Evolutionary conservation across 805 yeast genomes (phyloP), one percentile per base, ranked within the genome.

Genomic region (Geotrichum ghanense): DNA sequence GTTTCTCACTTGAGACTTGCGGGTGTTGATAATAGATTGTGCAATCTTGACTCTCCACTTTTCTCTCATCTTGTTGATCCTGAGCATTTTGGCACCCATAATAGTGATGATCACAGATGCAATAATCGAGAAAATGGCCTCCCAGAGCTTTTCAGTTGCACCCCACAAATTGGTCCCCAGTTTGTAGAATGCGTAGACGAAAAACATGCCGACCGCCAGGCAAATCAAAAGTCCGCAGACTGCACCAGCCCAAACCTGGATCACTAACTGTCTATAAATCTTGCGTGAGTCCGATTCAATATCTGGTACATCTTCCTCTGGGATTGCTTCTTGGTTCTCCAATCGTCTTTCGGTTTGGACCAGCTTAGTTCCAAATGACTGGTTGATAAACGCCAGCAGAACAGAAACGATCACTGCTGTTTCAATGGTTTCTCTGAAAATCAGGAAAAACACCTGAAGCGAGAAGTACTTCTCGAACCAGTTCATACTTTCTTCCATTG

Each of bases 151-250:
- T 61, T 88, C 97, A 37, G 95, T 82, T 50, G 78, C 67, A 5
- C 89, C 76, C 96, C 96, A 88, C 45, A 85, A 66, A 64, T 88
- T 94, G 22, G 80, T 77, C 14, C 95, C 95, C 25, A 89, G 66
- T 41, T 79, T 59, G 57, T 87, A 86, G 63, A 88, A 88, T 3
- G 79, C 69, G 9, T 72, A 64, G 25, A 88, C 77, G 59, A 88
- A 83, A 0, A 76, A 62, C 3, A 80, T 76, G 3, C 97, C 97
- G 26, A 88, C 73, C 3, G 81, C 48, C 48, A 83, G 59, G 57
- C 96, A 87, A 1, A 84, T 64, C 0, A 74, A 53, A 19, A 88
- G 65, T 0, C 97, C 97, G 3, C 75, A 54, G 1, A 76, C 55
- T 10, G 95, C 90, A 2, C 97, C 97, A 1, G 78, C 60, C 83